Evolutionary conservation across 164 flowering plant species (phyloP).

Genomic region (Vitis rupestris): DNA sequence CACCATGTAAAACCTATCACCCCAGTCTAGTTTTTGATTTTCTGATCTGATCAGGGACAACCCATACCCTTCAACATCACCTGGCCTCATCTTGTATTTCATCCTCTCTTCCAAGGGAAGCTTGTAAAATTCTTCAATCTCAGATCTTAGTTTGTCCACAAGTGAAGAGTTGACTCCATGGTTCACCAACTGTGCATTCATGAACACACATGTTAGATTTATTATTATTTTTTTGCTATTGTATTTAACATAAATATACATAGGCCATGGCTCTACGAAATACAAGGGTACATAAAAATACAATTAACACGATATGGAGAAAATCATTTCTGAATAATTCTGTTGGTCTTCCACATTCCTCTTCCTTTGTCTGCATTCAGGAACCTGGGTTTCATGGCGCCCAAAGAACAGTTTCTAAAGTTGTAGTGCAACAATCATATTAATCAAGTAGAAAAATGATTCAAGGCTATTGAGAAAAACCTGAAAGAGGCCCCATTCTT

Average conservation of each 20-base stretch:
- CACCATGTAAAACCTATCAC: conserved; percentile 14
- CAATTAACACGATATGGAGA: no score
- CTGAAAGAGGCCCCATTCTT: conserved; percentile 52
- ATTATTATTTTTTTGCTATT: background rate
- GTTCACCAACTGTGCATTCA: conserved; percentile 29
- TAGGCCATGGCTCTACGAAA: no score
- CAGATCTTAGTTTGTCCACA: conserved; percentile 31
- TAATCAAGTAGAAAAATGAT: no score
- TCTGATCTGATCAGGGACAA: conserved; percentile 10
- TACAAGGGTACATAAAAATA: no score
- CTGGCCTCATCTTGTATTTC: conserved; percentile 24
- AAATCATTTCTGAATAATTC: no score
- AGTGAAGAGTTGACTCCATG: conserved; percentile 35
- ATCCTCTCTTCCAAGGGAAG: conserved; percentile 41
- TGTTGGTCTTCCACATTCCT: no score
- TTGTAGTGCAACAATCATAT: no score
- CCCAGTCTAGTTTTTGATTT: conserved; percentile 24
- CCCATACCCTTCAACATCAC: conserved; percentile 48
- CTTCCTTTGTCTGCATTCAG: no score
- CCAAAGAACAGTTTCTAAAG: no score
- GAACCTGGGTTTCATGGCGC: no score
- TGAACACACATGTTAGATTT: background rate
- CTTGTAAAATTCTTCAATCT: conserved; percentile 28
- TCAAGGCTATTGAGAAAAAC: conserved; percentile 10
- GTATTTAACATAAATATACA: no score